Evolutionary conservation across 352 stramenopile species (phyloP).

Genomic region (Pythium oligandrum): DNA sequence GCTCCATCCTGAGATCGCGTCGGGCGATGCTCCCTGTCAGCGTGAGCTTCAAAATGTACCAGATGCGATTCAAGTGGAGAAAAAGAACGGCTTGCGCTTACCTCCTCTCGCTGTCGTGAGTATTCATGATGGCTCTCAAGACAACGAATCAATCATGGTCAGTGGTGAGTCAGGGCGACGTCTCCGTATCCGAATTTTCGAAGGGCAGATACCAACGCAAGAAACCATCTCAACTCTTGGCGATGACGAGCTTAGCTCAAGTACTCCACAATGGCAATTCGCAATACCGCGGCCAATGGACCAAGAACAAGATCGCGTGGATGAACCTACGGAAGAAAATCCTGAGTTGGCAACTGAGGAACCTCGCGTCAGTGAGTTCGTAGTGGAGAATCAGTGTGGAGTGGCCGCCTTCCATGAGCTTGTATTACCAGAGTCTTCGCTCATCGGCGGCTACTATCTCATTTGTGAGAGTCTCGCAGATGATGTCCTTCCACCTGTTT

Average conservation of each 20-base stretch:
- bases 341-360: background rate
- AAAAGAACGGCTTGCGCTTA: conserved; percentile 4
- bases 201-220: conserved; percentile 16
- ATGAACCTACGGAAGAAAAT: too few species aligned
- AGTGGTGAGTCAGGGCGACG: conserved; percentile 28
- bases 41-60: conserved; percentile 8
- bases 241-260: too few species aligned
- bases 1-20: too few species aligned
- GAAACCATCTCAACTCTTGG: background rate
- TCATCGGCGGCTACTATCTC: conserved; percentile 35
- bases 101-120: conserved; percentile 5
- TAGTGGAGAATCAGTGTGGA: conserved; percentile 16
- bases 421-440: conserved; percentile 20
- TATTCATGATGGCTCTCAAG: conserved; percentile 2
- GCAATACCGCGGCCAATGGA: background rate
- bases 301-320: background rate
- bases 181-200: conserved; percentile 34
- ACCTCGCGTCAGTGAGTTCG: conserved; percentile 7
- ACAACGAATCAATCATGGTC: conserved; percentile 9
- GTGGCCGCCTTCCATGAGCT: conserved; percentile 26
- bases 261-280: background rate
- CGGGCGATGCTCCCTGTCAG: background rate
- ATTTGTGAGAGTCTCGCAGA: conserved; percentile 30
- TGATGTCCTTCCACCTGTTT: conserved; percentile 6
- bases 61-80: conserved; percentile 9